A percentile compares a stretch with the other conserved stretches of the same genome.
These are phyloP conservation scores for Oenanthe javanica DNA, from an alignment of 140 eudicot genomes.

Conservation along the genomic window DNA sequence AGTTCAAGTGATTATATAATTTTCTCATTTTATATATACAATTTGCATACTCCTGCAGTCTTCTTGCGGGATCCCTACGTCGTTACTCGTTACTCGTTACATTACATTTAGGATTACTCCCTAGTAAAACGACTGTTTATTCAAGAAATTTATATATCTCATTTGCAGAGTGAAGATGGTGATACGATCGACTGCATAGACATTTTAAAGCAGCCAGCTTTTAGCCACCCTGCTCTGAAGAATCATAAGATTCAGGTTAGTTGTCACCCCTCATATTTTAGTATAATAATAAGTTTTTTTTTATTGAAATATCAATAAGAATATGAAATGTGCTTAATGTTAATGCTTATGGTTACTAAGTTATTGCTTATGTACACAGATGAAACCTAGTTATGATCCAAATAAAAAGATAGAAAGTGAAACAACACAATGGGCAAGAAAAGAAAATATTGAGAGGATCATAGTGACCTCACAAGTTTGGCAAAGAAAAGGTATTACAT, in stretches of 20 bases:
- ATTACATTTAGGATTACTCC: too few species aligned
- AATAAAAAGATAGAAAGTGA: conserved; percentile 8
- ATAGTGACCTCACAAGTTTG: conserved; percentile 47
- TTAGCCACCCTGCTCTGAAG: conserved; percentile 53
- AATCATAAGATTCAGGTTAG: conserved; percentile 60
- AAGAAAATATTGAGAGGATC: conserved; percentile 11
- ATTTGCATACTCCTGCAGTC: not conserved
- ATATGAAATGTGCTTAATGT: not conserved
- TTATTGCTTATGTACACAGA: conserved; percentile 18
- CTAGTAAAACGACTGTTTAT: too few species aligned
- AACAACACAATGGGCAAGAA: conserved; percentile 15
- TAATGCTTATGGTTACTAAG: not conserved
- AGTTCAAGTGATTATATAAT: too few species aligned
- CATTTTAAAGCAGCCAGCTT: conserved; percentile 60
- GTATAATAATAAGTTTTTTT: not conserved
- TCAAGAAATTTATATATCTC: not conserved
- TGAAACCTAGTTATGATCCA: conserved; percentile 33
- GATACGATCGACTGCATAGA: conserved; percentile 69
- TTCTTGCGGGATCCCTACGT: too few species aligned
- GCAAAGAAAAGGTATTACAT: conserved; percentile 51
- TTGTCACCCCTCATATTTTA: not conserved
- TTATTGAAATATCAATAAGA: not conserved
- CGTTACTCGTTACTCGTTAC: too few species aligned
- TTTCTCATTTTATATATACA: not conserved
- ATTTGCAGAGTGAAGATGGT: conserved; percentile 61